Percentiles rank a stretch among this genome's conserved stretches.
Conservation (phyloP, 1,284 basidiomycete genomes). For the Veloboletus limbatus region DNA sequence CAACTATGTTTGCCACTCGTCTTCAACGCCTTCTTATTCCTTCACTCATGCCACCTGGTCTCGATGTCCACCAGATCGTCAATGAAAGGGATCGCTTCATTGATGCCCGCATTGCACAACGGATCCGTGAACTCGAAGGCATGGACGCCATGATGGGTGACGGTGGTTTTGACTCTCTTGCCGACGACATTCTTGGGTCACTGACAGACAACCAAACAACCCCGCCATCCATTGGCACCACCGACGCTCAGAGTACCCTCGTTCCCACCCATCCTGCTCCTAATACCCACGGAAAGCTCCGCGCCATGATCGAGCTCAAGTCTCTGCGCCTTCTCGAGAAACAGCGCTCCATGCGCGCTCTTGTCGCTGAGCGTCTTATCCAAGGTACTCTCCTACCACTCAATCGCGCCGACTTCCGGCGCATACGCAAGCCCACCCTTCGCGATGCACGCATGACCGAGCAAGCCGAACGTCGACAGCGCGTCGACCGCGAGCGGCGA, state of each 20-base stretch:
- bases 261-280: slow-evolving; percentile 44
- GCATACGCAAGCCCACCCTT: slow-evolving; percentile 83
- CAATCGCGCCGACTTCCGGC: slow-evolving; percentile 90
- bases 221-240: background rate
- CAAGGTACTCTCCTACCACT: slow-evolving; percentile 90
- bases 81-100: slow-evolving; percentile 92
- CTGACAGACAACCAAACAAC: slow-evolving; percentile 45
- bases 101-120: slow-evolving; percentile 86
- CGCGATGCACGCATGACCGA: slow-evolving; percentile 92
- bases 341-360: slow-evolving; percentile 83
- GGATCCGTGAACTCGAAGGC: slow-evolving; percentile 85
- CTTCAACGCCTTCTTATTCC: slow-evolving; percentile 84
- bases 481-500: slow-evolving; percentile 87
- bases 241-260: slow-evolving; percentile 1
- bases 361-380: slow-evolving; percentile 84
- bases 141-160: slow-evolving; percentile 83
- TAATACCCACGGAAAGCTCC: slow-evolving; percentile 77
- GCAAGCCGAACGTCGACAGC: slow-evolving; percentile 87
- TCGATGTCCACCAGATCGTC: slow-evolving; percentile 89
- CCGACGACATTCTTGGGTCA: slow-evolving; percentile 43
- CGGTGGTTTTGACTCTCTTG: slow-evolving; percentile 61
- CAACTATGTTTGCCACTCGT: slow-evolving; percentile 62
- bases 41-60: slow-evolving; percentile 87
- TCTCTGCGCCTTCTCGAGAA: slow-evolving; percentile 88
- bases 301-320: slow-evolving; percentile 93